Evolutionary conservation across 352 stramenopile genomes (phyloP), one percentile per base, ranked within the genome.

Genomic region (Aphanomyces invadans): DNA sequence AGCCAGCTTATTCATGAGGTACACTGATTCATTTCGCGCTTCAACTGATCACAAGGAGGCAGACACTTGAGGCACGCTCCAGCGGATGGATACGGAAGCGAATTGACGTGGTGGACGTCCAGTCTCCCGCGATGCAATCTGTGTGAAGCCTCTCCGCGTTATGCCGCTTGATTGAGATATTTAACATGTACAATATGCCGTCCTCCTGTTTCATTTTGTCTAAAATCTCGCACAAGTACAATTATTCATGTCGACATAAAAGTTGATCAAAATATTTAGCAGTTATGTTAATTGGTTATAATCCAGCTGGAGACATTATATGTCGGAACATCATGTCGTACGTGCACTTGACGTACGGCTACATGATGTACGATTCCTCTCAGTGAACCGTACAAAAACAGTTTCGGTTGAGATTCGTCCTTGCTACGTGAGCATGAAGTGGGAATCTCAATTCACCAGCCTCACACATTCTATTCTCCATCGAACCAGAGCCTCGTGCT

Each of bases 41-140:
- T 29, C 1, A 31, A 26, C 19, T 21, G 25, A 53, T 42, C 7
- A 62, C 31, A 19, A 1, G 12, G 33, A 26, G 46, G 23, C 44
- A 89, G 81, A 72, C 84, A 36, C 77, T 73, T 26, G 74, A 42
- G 52, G 31, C 75, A 44, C 78, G 81, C 53, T 52, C 70, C 19
- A 70, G 74, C 62, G 81, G 81, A 3, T 90, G 81, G 81, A 70
- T 77, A 46, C 87, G 83, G 60, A 86, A 79, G 67, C 75, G 76
- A n/a, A 29, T 68, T 12, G 74, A 79, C 0, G 48, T 29, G 7
- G 49, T 33, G 4, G 49, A 57, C 29, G 49, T 57, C 10, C 17
- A 15, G 36, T 42, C 36, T 15, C 36, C 36, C 7, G 15, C 36
- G 36, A 42, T 15, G 36, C 36, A 42, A 42, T 42, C 36, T 42